Base-by-base conservation (phyloP, 768 basidiomycete genomes). In the Leccinellum rugosiceps region DNA sequence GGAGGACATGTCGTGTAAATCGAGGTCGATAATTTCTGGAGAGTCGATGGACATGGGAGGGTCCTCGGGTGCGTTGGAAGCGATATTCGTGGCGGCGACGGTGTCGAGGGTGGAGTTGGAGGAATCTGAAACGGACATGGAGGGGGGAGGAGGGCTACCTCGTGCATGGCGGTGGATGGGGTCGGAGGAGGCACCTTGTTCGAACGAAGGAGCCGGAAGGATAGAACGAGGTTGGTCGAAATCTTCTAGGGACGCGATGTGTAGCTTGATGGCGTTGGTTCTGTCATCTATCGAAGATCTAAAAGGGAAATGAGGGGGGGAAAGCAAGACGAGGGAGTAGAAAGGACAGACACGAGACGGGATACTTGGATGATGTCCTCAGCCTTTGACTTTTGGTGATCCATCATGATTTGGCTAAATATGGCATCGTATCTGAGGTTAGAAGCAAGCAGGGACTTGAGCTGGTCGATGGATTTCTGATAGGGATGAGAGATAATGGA, bases 341-440 rank as follows among this genome's bases (percentile, higher is more conserved):
- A 30, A 46, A 25, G 30, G 0, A 62, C 71, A 26, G 55, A 83
- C 83, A 74, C 71, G 55, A 76, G 70, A 3, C 64, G 63, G 28
- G 81, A 76, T n/a, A 82, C 70, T 2, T 73, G 52, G 7, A 74
- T 57, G 17, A 81, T 70, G 38, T 84, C 83, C 13, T 61, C 59
- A 19, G 55, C 50, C 8, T 58, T 56, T 4, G 57, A 46, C 32
- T 60, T 63, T 19, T 68, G 46, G 44, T 69, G 68, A 3, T 66
- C 58, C 7, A 62, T 57, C 19, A 76, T 69, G 47, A 65, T 35
- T 15, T 66, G 56, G 32, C 62, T 68, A 45, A 71, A 55, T 19
- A 63, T 38, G 28, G 46, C 48, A n/a, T 65, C 63, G 50, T 57
- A 49, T 1, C 35, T 35, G 23, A 57, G 63, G 50, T 72, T 65